Evolutionary conservation across 1,284 basidiomycete species (phyloP).

Genomic region (Heimioporus punctisporus): DNA sequence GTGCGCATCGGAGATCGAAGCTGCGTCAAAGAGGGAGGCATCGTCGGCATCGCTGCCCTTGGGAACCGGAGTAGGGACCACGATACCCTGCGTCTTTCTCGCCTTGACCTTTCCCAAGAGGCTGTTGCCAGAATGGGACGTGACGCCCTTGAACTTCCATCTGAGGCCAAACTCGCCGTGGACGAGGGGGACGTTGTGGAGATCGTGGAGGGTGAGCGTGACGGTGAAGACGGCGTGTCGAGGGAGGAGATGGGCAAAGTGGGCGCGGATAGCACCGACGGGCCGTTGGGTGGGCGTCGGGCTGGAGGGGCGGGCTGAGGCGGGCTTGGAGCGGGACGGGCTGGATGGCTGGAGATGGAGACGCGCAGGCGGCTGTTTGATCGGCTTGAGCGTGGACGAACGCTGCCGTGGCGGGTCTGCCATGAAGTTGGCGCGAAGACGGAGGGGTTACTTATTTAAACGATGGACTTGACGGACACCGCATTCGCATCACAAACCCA

Average conservation of each 20-base stretch:
- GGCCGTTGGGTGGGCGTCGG: conserved; percentile 4
- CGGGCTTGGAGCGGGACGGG: no score
- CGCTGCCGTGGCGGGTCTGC: conserved; percentile 20
- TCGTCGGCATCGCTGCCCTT: conserved; percentile 29
- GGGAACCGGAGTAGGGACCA: background rate
- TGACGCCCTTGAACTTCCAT: conserved; percentile 77
- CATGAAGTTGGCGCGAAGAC: no score
- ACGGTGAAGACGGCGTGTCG: conserved; percentile 64
- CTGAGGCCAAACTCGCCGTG: conserved; percentile 72
- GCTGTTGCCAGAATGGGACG: conserved; percentile 32
- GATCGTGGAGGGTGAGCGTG: conserved; percentile 67
- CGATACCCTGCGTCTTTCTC: conserved; percentile 35
- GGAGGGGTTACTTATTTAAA: no score
- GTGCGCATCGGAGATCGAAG: conserved; percentile 22
- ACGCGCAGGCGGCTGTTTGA: conserved; percentile 12
- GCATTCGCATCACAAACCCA: no score
- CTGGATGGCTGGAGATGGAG: conserved; percentile 3
- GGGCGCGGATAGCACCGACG: conserved; percentile 25
- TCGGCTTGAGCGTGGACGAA: conserved; percentile 23
- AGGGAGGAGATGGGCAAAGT: conserved; percentile 32
- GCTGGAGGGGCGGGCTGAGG: conserved; percentile 2
- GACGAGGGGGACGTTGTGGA: conserved; percentile 77
- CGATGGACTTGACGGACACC: no score
- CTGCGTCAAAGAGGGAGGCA: conserved; percentile 27
- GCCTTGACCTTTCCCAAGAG: conserved; percentile 40